phyloP scores from a whole-genome alignment of 208 protist genomes.

The Strigomonas culicis region DNA sequence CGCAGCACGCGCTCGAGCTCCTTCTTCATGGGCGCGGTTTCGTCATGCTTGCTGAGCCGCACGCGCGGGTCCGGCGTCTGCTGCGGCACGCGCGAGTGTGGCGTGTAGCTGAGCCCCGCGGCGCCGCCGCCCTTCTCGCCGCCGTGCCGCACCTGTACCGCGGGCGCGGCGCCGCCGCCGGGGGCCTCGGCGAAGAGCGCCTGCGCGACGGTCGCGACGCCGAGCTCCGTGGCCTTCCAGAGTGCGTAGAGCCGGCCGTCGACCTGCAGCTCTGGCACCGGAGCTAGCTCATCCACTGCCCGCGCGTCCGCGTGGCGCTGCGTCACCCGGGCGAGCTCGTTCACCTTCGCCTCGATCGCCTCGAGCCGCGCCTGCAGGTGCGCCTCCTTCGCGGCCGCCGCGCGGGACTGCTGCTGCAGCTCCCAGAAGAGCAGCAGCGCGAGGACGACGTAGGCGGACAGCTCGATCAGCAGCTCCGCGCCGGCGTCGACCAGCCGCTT shows the following conservation, averaged over 20 bases:
- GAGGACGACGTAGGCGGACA: conserved; percentile 67
- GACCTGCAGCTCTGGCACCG: conserved; percentile 34
- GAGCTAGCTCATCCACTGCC: conserved; percentile 25
- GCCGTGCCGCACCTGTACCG: neutral
- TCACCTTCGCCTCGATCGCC: conserved; percentile 75
- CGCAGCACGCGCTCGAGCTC: conserved; percentile 27
- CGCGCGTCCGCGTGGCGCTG: conserved; percentile 12
- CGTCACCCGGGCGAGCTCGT: conserved; percentile 47
- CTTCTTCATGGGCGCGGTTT: conserved; percentile 24
- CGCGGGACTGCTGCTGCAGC: conserved; percentile 42
- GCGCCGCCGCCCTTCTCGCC: neutral
- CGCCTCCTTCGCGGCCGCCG: conserved; percentile 52
- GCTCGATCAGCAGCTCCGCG: conserved; percentile 75
- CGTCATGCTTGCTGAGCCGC: conserved; percentile 48
- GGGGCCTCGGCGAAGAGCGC: conserved; percentile 8
- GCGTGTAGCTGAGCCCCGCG: neutral
- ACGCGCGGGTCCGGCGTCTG: conserved; percentile 21
- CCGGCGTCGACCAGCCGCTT: conserved; percentile 68
- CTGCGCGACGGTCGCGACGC: conserved; percentile 14
- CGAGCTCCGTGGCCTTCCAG: conserved; percentile 21
- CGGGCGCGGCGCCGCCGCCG: conserved; percentile 6
- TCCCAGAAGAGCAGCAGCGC: conserved; percentile 61
- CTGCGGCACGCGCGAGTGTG: conserved; percentile 6
- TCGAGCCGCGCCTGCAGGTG: conserved; percentile 52
- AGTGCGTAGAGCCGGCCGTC: conserved; percentile 27